Conservation (phyloP, 2,329 filamentous ascomycete species). For the Ceratocystis lukuohia region DNA sequence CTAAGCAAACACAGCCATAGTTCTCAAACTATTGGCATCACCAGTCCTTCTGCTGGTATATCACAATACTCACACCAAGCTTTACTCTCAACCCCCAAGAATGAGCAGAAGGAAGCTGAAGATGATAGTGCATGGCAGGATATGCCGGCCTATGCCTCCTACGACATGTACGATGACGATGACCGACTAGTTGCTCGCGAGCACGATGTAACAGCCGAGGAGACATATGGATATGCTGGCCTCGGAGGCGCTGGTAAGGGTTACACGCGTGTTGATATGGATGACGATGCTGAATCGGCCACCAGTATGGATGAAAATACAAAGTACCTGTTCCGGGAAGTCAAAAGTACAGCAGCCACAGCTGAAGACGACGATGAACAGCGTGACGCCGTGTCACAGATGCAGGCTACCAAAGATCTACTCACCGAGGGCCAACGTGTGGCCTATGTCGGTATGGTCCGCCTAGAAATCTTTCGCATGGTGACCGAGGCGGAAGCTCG, state of each 20-base stretch:
- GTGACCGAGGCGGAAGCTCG: constrained; percentile 47
- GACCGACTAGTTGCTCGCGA: constrained; percentile 76
- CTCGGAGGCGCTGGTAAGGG: constrained; percentile 86
- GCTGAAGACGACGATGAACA: constrained; percentile 68
- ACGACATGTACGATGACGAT: constrained; percentile 92
- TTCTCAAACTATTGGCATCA: constrained; percentile 30
- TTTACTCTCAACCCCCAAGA: constrained; percentile 32
- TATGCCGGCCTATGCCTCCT: constrained; percentile 86
- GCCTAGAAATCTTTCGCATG: constrained; percentile 69
- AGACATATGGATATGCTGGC: constrained; percentile 55
- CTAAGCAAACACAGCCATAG: constrained; percentile 22
- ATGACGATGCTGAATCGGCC: constrained; percentile 85
- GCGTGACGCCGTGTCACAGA: constrained; percentile 73
- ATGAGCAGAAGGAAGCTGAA: constrained; percentile 40
- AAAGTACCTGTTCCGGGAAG: constrained; percentile 80
- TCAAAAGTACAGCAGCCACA: constrained; percentile 42
- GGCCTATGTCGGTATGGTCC: constrained; percentile 83
- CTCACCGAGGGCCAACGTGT: constrained; percentile 91
- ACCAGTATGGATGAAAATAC: constrained; percentile 98
- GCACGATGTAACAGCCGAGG: constrained; percentile 54
- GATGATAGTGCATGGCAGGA: constrained; percentile 73
- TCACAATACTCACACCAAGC: constrained; percentile 92
- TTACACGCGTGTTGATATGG: constrained; percentile 86
- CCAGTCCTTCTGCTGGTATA: constrained; percentile 28
- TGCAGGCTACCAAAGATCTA: constrained; percentile 90